Evolutionary conservation across 306 rosid genomes (phyloP).

Genomic region (Trifolium repens): DNA sequence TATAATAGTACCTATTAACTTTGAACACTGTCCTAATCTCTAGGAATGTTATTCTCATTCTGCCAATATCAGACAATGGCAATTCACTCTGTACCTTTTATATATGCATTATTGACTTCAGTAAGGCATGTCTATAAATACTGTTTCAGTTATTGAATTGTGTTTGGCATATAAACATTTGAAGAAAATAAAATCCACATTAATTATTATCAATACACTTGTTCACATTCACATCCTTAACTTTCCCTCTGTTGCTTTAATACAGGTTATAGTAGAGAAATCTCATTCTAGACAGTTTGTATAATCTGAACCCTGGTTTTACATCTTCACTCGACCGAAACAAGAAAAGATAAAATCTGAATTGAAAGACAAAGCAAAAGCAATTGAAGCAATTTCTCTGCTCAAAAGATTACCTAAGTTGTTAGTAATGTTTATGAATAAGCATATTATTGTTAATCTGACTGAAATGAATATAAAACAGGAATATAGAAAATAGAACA

Average conservation of each 20-base stretch:
- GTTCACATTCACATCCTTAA: no score
- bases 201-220: background rate
- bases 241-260: no score
- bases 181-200: background rate
- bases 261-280: no score
- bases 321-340: background rate
- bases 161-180: conserved; percentile 8
- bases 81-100: background rate
- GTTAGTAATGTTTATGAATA: no score
- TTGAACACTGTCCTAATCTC: background rate
- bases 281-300: no score
- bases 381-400: no score
- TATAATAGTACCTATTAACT: background rate
- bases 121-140: conserved; percentile 4
- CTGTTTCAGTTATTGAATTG: conserved; percentile 8
- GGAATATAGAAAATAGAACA: conserved; percentile 12
- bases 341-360: background rate
- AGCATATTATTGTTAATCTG: no score
- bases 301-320: no score
- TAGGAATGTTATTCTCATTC: conserved; percentile 25
- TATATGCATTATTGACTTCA: background rate
- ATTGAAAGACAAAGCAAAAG: no score
- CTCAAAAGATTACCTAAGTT: background rate
- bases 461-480: conserved; percentile 10
- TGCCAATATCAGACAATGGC: background rate